Evolutionary conservation across 1,139 yeast species (phyloP).

Genomic region (Geotrichum macrosporum): DNA sequence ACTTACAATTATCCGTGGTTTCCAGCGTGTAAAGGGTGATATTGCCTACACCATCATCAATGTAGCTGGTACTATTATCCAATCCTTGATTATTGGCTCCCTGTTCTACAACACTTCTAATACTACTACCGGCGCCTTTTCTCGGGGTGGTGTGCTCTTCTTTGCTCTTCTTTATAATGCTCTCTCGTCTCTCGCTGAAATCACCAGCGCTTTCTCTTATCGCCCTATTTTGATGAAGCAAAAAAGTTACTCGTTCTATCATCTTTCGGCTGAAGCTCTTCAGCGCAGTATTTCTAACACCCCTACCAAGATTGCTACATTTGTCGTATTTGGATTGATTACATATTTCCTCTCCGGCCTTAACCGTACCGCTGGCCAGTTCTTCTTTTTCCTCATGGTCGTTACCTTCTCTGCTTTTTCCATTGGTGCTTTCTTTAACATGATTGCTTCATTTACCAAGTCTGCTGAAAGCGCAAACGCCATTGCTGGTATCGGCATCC

Average conservation of each 20-base stretch:
- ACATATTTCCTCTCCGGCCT: conserved; percentile 42
- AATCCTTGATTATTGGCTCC: conserved; percentile 52
- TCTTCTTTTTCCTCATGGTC: conserved; percentile 40
- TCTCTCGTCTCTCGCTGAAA: conserved; percentile 43
- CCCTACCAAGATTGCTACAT: conserved; percentile 38
- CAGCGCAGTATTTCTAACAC: conserved; percentile 38
- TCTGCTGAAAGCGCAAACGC: conserved; percentile 56
- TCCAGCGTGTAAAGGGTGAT: conserved; percentile 53
- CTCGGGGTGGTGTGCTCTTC: conserved; percentile 47
- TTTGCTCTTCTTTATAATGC: conserved; percentile 43
- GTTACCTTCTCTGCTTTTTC: conserved; percentile 37
- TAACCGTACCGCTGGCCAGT: conserved; percentile 41
- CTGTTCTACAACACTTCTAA: conserved; percentile 49
- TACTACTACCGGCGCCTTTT: conserved; percentile 49
- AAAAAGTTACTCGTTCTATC: conserved; percentile 43
- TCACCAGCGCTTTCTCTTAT: conserved; percentile 39
- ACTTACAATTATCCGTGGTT: conserved; percentile 44
- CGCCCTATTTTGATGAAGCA: conserved; percentile 46
- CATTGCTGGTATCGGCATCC: conserved; percentile 50
- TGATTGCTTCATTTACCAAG: conserved; percentile 53
- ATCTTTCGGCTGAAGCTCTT: conserved; percentile 45
- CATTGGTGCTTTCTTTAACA: conserved; percentile 55
- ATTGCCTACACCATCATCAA: conserved; percentile 47
- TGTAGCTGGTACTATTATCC: conserved; percentile 46
- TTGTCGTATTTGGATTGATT: conserved; percentile 37